phyloP scores from a whole-genome alignment of 1,284 basidiomycete species.

The Heterobasidion occidentale region DNA sequence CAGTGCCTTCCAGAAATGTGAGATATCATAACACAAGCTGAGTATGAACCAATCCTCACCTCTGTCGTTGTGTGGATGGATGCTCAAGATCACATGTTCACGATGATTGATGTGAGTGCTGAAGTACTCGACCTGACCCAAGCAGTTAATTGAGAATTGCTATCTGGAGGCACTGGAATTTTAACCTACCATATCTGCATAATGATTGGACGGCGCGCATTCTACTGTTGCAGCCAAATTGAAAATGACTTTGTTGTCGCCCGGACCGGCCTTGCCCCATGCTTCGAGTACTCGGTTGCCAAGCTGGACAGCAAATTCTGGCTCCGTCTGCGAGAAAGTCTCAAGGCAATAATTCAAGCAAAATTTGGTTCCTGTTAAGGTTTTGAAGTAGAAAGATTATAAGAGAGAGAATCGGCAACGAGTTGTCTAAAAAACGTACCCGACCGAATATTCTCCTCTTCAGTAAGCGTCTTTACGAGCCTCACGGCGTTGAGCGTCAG shows the following conservation, averaged over 20 bases:
- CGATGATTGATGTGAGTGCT: not conserved
- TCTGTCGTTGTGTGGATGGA: not conserved
- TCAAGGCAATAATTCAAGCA: not conserved
- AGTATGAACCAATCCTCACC: not conserved
- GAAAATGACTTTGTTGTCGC: not conserved
- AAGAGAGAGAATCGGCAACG: not conserved
- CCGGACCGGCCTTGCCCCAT: not conserved
- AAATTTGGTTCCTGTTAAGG: not conserved
- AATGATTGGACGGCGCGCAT: not conserved
- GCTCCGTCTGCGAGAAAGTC: not conserved
- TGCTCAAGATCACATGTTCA: not conserved
- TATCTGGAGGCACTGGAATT: not conserved
- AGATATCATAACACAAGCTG: not conserved
- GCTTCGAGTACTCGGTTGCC: not conserved
- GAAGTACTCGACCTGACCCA: not conserved
- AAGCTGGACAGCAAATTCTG: not conserved
- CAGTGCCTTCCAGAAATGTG: not conserved
- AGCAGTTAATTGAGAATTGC: not conserved
- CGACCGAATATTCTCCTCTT: not conserved
- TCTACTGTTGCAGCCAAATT: not conserved
- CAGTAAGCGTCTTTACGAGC: not conserved
- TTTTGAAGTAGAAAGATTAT: too few species aligned
- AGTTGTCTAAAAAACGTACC: not conserved
- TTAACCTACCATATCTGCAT: not conserved
- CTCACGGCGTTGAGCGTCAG: not conserved